phyloP scores from a whole-genome alignment of 2,329 filamentous ascomycete genomes.

The Clonostachys rosea region DNA sequence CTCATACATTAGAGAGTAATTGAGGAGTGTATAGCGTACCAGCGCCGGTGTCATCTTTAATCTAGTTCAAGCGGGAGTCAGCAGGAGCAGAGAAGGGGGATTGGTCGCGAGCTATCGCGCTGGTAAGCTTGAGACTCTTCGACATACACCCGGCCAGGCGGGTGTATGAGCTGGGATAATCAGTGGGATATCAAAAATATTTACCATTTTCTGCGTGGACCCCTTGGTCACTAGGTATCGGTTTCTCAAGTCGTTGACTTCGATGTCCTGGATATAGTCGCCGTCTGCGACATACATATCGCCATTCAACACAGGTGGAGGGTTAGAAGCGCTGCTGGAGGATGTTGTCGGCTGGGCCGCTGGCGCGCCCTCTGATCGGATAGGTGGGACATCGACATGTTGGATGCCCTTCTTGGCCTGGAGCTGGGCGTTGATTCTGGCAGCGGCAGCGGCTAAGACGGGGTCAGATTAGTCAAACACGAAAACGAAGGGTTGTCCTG shows the following conservation, averaged over 20 bases:
- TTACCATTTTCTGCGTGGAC: conserved; percentile 99
- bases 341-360: conserved; percentile 28
- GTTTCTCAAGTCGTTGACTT: conserved; percentile 96
- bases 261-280: conserved; percentile 98
- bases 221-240: conserved; percentile 96
- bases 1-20: conserved; percentile 37
- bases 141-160: conserved; percentile 17
- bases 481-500: conserved; percentile 1
- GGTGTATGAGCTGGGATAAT: conserved; percentile 23
- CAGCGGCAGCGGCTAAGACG: conserved; percentile 73
- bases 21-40: conserved; percentile 70
- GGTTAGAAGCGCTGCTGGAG: conserved; percentile 19
- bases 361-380: conserved; percentile 54
- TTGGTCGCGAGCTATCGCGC: conserved; percentile 59
- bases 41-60: conserved; percentile 99
- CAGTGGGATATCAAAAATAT: conserved; percentile 50
- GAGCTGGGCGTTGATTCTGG: conserved; percentile 78
- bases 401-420: conserved; percentile 86
- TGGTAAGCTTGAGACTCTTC: conserved; percentile 63
- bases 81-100: conserved; percentile 80
- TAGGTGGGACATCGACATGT: conserved; percentile 83
- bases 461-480: conserved; percentile 6
- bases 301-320: conserved; percentile 62
- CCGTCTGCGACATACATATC: conserved; percentile 95
- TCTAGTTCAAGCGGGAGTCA: conserved; percentile 95